These are phyloP conservation scores for Penicillium salamii DNA, from an alignment of 495 filamentous ascomycete species.

Conservation along the genomic window DNA sequence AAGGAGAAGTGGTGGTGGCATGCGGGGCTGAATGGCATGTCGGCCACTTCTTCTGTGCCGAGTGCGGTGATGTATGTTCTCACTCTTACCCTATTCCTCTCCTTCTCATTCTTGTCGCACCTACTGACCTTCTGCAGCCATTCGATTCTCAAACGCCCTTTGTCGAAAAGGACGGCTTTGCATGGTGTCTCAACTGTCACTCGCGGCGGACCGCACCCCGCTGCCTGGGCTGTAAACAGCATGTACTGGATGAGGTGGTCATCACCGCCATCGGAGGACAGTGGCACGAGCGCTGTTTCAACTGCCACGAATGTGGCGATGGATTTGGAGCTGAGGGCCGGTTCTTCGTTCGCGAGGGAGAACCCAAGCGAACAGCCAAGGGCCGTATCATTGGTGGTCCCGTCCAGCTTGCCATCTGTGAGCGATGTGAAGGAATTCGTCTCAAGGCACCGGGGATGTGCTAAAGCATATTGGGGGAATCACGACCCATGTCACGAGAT, in stretches of 20 bases:
- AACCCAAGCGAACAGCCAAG: conserved; percentile 49
- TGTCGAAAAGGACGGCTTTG: conserved; percentile 98
- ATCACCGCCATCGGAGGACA: conserved; percentile 83
- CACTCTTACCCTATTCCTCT: too few relatives aligned
- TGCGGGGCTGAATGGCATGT: conserved; percentile 94
- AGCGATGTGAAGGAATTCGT: conserved; percentile 61
- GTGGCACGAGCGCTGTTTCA: conserved; percentile 93
- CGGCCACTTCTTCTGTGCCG: conserved; percentile 98
- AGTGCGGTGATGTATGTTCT: conserved; percentile 85
- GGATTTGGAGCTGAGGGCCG: conserved; percentile 59
- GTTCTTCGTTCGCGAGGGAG: conserved; percentile 60
- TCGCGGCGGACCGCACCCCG: conserved; percentile 84
- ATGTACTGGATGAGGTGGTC: conserved; percentile 83
- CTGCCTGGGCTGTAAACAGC: conserved; percentile 79
- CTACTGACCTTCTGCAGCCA: conserved; percentile 45
- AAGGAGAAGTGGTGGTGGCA: conserved; percentile 90
- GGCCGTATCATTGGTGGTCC: conserved; percentile 48
- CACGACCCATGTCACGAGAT: conserved; percentile 15
- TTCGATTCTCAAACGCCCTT: conserved; percentile 80
- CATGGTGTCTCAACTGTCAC: conserved; percentile 94
- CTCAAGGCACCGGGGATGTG: conserved; percentile 52
- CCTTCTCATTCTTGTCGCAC: too few relatives aligned
- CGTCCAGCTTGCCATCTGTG: conserved; percentile 56
- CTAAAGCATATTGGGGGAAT: conserved; percentile 18
- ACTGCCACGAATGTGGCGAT: conserved; percentile 67